Evolutionary conservation across 192 early-diverging fungal genomes (phyloP), one percentile per base, ranked within the genome.

Genomic region (Linnemannia exigua): DNA sequence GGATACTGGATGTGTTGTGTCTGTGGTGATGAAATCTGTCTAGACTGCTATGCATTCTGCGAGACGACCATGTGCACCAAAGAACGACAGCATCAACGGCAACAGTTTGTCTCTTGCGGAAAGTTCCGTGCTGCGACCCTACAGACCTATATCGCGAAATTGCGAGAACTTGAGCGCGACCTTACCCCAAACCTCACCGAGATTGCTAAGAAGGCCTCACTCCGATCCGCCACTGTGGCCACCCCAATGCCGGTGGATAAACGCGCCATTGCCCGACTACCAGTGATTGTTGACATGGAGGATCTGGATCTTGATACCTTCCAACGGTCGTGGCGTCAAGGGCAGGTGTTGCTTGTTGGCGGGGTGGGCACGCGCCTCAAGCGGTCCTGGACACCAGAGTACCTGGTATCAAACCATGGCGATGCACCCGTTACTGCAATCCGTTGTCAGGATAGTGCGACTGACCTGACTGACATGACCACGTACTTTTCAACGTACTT

Each of bases 51-150:
- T 12, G 36, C 51, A 1, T 19, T 47, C 0, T 41, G 11, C 46
- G 66, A 52, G 20, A 67, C 14, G 51, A n/a, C 54, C 19, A 2
- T 47, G 2, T 80, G 79, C 31, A 67, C 72, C 31, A 41, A 72
- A 31, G n/a, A 47, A 2, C 9, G 46, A n/a, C 28, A 2, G 36
- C 79, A 80, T 11, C 12, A 16, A 8, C 22, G 37, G 15, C 14
- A 67, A 22, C 79, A 80, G 37, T 80, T 80, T 52, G 37, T 73
- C 11, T 35, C 66, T 0, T 73, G 71, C 16, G 79, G 79, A 6
- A 37, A 41, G 35, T 80, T 74, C 22, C 79, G 74, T 38, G 31
- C 63, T 6, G 12, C 48, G 15, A 80, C 79, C 17, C 35, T 80
- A 14, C 28, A 35, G 15, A 8, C 31, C 5, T 44, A 25, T 38